Evolutionary conservation across 2,329 filamentous ascomycete species (phyloP), one percentile per base, ranked within the genome.

Genomic region (Alternaria sp.): DNA sequence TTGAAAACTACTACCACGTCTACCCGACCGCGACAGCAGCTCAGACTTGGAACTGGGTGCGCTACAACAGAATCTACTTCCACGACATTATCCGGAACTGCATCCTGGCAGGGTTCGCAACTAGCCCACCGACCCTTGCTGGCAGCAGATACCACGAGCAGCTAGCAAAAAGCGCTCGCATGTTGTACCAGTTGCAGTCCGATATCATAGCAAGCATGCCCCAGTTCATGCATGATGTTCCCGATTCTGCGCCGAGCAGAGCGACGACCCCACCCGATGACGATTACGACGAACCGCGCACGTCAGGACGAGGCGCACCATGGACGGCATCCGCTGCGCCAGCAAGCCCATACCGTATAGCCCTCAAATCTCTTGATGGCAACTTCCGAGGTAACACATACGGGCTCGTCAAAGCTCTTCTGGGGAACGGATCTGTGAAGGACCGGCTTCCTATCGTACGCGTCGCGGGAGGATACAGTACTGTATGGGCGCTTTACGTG

Each of bases 201-300:
- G 78, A 77, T 23, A 77, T 80, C 18, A 58, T 79, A 9, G 76
- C 77, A 18, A 78, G 73, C 55, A 72, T 78, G 12, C 78, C 78
- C 1, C 77, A 79, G 47, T 74, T 79, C 49, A 63, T 79, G 3
- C 74, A 77, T 28, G 75, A 79, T 41, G 75, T 73, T 10, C 74
- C 77, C 0, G 72, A 68, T 14, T 26, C 64, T 15, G 61, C 60
- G 2, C 59, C 69, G 6, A 59, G 15, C 20, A 54, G 45, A 20
- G 14, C 30, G n/a, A 43, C 28, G 2, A 21, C 6, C 21, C 43
- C 12, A 20, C 20, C 12, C 18, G 45, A 12, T 43, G 18, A 5
- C 44, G 21, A 18, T 28, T 50, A 14, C 28, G 10, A 25, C 11
- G 41, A 20, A 20, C 8, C 26, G 23, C 9, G 8, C 44, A 44